Evolutionary conservation across 805 yeast species (phyloP).

Genomic region (Yarrowia phangngaensis): DNA sequence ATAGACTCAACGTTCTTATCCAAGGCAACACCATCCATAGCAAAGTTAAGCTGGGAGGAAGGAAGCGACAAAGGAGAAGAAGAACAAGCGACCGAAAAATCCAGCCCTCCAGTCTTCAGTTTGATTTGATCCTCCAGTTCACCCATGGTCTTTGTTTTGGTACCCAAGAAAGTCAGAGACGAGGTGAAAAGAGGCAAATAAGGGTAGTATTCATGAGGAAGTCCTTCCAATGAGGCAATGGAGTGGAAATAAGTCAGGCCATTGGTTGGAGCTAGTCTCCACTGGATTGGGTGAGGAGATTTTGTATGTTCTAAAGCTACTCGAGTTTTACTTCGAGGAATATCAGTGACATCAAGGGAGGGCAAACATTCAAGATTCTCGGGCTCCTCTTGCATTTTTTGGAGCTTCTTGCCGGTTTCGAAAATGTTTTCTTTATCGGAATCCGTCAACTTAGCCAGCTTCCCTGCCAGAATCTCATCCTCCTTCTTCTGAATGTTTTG

Average conservation of each 20-base stretch:
- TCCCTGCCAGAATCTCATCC: conserved; percentile 45
- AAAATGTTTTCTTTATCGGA: conserved; percentile 56
- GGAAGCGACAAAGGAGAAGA: conserved; percentile 47
- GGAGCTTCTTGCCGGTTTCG: conserved; percentile 57
- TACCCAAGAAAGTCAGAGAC: conserved; percentile 85
- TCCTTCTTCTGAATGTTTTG: conserved; percentile 55
- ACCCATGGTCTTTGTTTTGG: conserved; percentile 62
- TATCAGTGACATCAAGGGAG: conserved; percentile 68
- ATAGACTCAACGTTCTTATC: conserved; percentile 59
- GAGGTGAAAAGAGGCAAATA: conserved; percentile 74
- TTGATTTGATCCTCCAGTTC: conserved; percentile 82
- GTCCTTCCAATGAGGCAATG: conserved; percentile 52
- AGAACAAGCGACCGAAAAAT: conserved; percentile 56
- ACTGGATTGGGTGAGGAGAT: conserved; percentile 13
- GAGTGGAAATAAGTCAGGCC: conserved; percentile 77
- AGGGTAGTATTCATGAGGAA: conserved; percentile 62
- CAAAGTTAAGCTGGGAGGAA: conserved; percentile 51
- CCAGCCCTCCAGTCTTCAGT: conserved; percentile 77
- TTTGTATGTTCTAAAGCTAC: conserved; percentile 8
- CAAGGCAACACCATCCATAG: conserved; percentile 65
- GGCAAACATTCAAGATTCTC: conserved; percentile 82
- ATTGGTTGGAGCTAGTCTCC: conserved; percentile 26
- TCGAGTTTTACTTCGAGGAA: conserved; percentile 44
- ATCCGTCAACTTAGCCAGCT: conserved; percentile 47
- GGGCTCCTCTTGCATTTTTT: conserved; percentile 57